Base-by-base conservation (phyloP, 768 basidiomycete species). In the Kwoniella pini region DNA sequence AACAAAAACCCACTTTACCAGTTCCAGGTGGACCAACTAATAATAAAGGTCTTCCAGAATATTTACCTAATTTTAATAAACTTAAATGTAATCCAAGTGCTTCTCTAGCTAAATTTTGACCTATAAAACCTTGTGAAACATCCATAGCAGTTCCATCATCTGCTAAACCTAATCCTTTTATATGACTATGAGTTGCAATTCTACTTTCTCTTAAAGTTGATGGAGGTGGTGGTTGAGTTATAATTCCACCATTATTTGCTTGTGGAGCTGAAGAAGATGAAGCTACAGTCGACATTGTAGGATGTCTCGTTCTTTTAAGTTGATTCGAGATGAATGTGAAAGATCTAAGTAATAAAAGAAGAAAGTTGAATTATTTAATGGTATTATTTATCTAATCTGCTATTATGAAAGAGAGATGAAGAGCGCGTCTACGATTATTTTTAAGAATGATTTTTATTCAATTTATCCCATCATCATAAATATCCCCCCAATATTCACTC, bases 1-100 rank as follows among this genome's bases (percentile, higher is more conserved):
- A 36, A 7, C 7, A 17, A n/a, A 39, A 30, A 62, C 76, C 57
- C 65, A 75, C 76, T 64, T 99, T 99, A 11, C 96, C 95, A 2
- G 96, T 99, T 15, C 96, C 94, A 1, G 96, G 96, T 21, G 91
- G 91, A 56, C 96, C 96, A 24, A 90, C 95, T 36, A 98, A 85
- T 40, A 98, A 80, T 39, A 98, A 82, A 0, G 93, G 93, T 59
- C 94, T 85, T 22, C 96, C 96, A 26, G 91, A 91, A 68, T 78
- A 69, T 54, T 69, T 65, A 22, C 72, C 72, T 57, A 71, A 31
- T 54, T 69, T 69, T 62, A 78, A 62, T 44, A 78, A 55, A 22
- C 54, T 59, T 45, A 78, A 63, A 67, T 78, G 77, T 38, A 78
- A 49, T 21, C 77, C 77, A 22, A 78, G 42, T 24, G 77, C 77